Percentiles rank a stretch among this genome's conserved stretches.
These are phyloP conservation scores for Falciphora oryzae DNA, from an alignment of 2,329 filamentous ascomycete species.

Conservation along the genomic window DNA sequence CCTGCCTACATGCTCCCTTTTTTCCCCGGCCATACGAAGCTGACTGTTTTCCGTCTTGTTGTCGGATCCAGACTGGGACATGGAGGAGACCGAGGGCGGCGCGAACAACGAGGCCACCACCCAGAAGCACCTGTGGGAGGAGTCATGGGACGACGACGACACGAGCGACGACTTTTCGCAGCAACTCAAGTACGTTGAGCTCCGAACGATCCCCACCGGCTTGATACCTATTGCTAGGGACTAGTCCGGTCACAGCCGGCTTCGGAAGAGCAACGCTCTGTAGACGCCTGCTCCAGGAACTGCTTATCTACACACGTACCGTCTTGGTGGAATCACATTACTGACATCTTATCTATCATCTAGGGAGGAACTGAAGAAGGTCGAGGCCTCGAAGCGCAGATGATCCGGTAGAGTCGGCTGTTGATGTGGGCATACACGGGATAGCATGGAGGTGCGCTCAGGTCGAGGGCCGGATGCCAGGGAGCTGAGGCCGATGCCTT, in stretches of 20 bases:
- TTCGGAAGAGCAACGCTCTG: too few species aligned
- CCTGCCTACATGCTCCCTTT: too few species aligned
- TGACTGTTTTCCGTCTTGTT: background rate
- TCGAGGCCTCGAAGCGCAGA: slow-evolving; percentile 61
- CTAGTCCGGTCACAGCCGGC: too few species aligned
- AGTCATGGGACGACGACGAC: slow-evolving; percentile 99
- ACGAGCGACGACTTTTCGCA: slow-evolving; percentile 93
- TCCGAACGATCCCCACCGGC: background rate
- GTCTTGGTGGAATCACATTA: background rate
- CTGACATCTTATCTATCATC: background rate
- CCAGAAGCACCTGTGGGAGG: slow-evolving; percentile 82
- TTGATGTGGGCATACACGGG: background rate
- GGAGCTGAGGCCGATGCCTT: background rate
- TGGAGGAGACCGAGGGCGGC: slow-evolving; percentile 76
- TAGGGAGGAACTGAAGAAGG: slow-evolving; percentile 91
- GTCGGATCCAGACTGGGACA: slow-evolving; percentile 68
- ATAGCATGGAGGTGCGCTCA: background rate
- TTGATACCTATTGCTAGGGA: background rate
- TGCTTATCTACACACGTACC: background rate
- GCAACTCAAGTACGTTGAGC: slow-evolving; percentile 72
- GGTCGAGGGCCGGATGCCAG: background rate
- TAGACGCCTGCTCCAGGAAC: background rate
- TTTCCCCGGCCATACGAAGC: background rate
- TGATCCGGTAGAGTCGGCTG: background rate
- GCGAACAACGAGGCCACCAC: slow-evolving; percentile 59